These are phyloP conservation scores for Pistacia atlantica DNA, from an alignment of 345 rosid genomes.

Conservation along the genomic window DNA sequence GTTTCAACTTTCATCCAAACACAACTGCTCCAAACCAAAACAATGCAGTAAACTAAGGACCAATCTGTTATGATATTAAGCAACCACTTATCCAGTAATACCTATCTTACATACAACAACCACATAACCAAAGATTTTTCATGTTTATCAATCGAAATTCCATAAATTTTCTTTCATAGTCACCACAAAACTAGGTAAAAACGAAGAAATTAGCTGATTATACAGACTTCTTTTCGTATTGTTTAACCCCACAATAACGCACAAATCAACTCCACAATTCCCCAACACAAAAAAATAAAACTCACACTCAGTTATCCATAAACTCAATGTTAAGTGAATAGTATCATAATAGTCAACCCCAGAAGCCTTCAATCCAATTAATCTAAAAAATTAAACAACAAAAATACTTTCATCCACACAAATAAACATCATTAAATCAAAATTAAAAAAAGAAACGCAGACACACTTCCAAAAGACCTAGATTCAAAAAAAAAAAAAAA, in stretches of 20 bases:
- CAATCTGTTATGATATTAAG: neutral
- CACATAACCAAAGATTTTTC: neutral
- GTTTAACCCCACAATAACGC: neutral
- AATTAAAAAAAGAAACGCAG: no score
- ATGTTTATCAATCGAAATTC: neutral
- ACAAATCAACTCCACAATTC: neutral
- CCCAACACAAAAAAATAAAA: neutral
- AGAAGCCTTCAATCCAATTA: constrained; percentile 5
- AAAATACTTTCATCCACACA: no score
- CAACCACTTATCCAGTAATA: neutral
- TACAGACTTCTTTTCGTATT: neutral
- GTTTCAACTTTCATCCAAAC: neutral
- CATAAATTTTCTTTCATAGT: neutral
- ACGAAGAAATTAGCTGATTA: neutral
- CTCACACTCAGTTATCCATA: neutral
- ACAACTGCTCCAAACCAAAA: neutral
- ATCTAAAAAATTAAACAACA: neutral
- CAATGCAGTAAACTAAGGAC: constrained; percentile 2
- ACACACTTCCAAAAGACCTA: neutral
- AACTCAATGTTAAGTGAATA: neutral
- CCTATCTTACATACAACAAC: no score
- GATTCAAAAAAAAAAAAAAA: neutral
- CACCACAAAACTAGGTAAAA: neutral
- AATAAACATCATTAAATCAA: neutral
- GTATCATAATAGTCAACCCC: neutral